A percentile compares a stretch with the other conserved stretches of the same genome.
These are phyloP conservation scores for Penicillium manginii DNA, from an alignment of 495 filamentous ascomycete genomes.

Conservation along the genomic window DNA sequence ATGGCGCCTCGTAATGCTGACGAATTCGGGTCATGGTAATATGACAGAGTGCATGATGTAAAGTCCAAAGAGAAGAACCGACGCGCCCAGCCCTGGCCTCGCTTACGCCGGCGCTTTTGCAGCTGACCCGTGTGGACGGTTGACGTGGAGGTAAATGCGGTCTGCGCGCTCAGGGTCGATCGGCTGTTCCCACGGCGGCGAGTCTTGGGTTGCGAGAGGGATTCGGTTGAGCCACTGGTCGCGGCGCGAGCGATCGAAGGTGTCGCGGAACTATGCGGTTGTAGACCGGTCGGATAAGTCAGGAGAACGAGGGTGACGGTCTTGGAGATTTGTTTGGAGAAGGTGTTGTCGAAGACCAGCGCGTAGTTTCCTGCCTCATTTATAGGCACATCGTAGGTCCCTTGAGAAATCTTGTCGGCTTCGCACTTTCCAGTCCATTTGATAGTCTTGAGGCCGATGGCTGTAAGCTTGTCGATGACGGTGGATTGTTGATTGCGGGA, in stretches of 20 bases:
- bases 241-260: slow-evolving; percentile 52
- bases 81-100: slow-evolving; percentile 88
- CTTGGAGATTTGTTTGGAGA: slow-evolving; percentile 93
- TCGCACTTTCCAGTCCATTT: slow-evolving; percentile 94
- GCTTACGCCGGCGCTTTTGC: slow-evolving; percentile 87
- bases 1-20: slow-evolving; percentile 89
- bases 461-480: slow-evolving; percentile 79
- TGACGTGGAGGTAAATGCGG: slow-evolving; percentile 26
- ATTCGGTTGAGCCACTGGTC: slow-evolving; percentile 33
- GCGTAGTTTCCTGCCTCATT: slow-evolving; percentile 90
- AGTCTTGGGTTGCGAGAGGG: slow-evolving; percentile 31
- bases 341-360: slow-evolving; percentile 97
- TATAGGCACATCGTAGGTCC: slow-evolving; percentile 76
- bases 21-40: slow-evolving; percentile 92
- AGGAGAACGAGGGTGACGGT: slow-evolving; percentile 92
- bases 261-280: slow-evolving; percentile 60
- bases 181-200: slow-evolving; percentile 42
- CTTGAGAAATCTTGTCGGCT: slow-evolving; percentile 92
- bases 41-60: slow-evolving; percentile 86
- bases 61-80: slow-evolving; percentile 96
- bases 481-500: slow-evolving; percentile 56
- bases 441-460: slow-evolving; percentile 82
- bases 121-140: slow-evolving; percentile 75
- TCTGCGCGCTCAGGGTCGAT: slow-evolving; percentile 32
- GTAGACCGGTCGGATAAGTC: slow-evolving; percentile 83